Conservation (phyloP, 768 basidiomycete species). For the Suillus decipiens region DNA sequence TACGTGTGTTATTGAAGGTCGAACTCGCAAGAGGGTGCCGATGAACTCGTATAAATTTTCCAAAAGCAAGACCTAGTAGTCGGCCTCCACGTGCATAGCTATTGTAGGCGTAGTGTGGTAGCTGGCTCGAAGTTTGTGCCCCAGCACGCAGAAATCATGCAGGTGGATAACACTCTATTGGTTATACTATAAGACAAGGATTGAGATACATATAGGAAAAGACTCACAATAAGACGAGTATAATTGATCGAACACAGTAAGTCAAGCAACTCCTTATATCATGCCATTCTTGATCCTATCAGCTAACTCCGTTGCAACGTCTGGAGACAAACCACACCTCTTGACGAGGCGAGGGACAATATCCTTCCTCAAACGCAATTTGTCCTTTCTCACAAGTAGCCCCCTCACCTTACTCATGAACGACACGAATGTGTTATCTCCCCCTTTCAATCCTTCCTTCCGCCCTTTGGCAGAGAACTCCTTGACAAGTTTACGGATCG, state of each 20-base stretch:
- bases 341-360: constrained; percentile 27
- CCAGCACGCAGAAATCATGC: too few relatives aligned
- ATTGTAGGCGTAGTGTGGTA: too few relatives aligned
- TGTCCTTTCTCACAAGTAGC: constrained; percentile 19
- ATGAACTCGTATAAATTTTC: too few relatives aligned
- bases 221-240: not conserved
- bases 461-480: constrained; percentile 21
- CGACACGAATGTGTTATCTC: constrained; percentile 8
- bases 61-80: too few relatives aligned
- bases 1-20: too few relatives aligned
- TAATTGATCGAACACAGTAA: not conserved
- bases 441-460: constrained; percentile 29
- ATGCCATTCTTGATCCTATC: not conserved
- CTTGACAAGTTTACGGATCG: constrained; percentile 21
- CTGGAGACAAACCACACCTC: constrained; percentile 25
- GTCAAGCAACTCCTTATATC: not conserved
- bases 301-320: constrained; percentile 21
- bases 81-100: too few relatives aligned
- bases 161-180: too few relatives aligned
- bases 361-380: constrained; percentile 27
- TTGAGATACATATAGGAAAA: too few relatives aligned
- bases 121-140: too few relatives aligned
- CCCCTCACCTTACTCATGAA: constrained; percentile 19
- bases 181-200: too few relatives aligned
- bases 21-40: too few relatives aligned